Conservation (phyloP, 306 rosid genomes). For the Sindora glabra region DNA sequence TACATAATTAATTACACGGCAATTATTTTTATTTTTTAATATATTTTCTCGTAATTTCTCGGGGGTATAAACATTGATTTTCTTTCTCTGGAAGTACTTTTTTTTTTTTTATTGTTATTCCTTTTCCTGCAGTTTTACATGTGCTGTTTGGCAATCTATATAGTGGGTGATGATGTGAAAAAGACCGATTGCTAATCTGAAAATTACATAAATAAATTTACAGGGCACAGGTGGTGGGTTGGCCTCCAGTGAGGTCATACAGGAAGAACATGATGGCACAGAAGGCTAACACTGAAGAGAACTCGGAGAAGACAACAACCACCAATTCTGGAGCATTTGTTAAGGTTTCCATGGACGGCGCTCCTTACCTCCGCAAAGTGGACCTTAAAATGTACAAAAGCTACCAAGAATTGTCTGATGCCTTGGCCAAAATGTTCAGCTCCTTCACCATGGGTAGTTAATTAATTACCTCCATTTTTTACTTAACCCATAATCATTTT, state of each 20-base stretch:
- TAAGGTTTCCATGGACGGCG: constrained; percentile 97
- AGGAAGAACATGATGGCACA: constrained; percentile 87
- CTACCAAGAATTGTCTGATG: constrained; percentile 83
- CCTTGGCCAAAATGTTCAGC: constrained; percentile 98
- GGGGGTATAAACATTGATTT: too few species aligned
- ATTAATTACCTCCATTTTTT: too few species aligned
- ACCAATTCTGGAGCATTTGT: constrained; percentile 45
- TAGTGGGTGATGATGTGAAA: not conserved
- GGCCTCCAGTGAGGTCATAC: constrained; percentile 99
- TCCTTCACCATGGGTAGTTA: constrained; percentile 83
- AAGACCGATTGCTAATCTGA: constrained; percentile 1
- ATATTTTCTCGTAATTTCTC: too few species aligned
- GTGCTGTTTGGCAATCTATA: too few species aligned
- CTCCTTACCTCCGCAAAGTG: constrained; percentile 98
- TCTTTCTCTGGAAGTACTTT: too few species aligned
- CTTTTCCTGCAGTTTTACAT: too few species aligned
- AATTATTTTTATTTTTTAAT: too few species aligned
- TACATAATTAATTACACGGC: too few species aligned
- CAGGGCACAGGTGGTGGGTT: constrained; percentile 97
- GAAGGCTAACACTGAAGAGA: constrained; percentile 34
- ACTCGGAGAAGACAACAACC: constrained; percentile 30
- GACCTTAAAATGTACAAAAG: constrained; percentile 85
- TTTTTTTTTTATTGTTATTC: not conserved
- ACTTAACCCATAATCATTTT: too few species aligned
- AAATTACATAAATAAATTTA: not conserved